phyloP scores from a whole-genome alignment of 257 asterid genomes.

The Solanum rostratum region DNA sequence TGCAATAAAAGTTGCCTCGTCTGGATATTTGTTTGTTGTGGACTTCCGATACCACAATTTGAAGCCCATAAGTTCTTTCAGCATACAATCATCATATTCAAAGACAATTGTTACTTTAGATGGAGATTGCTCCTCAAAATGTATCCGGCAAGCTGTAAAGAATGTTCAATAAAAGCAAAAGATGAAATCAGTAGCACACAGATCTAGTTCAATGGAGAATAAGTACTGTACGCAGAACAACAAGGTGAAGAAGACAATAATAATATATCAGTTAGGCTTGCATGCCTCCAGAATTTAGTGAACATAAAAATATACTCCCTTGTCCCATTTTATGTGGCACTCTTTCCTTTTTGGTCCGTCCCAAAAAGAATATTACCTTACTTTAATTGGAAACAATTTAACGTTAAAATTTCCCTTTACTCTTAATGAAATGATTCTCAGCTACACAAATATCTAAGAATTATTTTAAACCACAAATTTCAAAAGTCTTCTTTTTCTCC shows the following conservation, averaged over 20 bases:
- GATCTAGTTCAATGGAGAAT: neutral
- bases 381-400: too few species aligned
- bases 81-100: conserved; percentile 7
- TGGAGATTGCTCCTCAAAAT: conserved; percentile 20
- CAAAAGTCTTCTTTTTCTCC: too few species aligned
- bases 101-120: conserved; percentile 14
- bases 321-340: too few species aligned
- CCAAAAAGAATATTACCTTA: too few species aligned
- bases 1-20: conserved; percentile 9
- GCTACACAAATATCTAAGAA: too few species aligned
- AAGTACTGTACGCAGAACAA: neutral
- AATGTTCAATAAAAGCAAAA: neutral
- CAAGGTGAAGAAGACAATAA: neutral
- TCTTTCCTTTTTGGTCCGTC: too few species aligned
- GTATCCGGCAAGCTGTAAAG: conserved; percentile 15
- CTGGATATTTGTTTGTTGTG: conserved; percentile 1
- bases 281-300: neutral
- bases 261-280: neutral
- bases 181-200: neutral
- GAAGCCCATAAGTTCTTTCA: conserved; percentile 14
- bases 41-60: conserved; percentile 20
- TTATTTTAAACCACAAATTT: too few species aligned
- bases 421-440: too few species aligned
- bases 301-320: neutral
- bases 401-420: too few species aligned